Conservation (phyloP, 2,329 filamentous ascomycete genomes). For the Penicillium sp. region DNA sequence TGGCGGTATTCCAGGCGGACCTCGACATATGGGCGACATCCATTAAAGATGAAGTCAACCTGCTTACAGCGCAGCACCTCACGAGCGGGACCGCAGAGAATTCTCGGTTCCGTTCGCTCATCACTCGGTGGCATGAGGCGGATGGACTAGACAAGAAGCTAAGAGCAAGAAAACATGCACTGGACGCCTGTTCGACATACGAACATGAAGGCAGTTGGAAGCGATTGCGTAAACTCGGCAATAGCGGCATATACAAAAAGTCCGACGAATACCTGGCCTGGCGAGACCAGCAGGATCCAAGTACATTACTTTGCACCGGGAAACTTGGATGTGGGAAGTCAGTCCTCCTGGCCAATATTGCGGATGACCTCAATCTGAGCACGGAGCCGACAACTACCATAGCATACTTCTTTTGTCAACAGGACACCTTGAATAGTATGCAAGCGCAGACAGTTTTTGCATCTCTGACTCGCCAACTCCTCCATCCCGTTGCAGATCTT, state of each 20-base stretch:
- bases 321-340: slow-evolving; percentile 1
- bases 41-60: not conserved
- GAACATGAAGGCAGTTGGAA: not conserved
- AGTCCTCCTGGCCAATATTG: slow-evolving; percentile 2
- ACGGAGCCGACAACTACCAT: not conserved
- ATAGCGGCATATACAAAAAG: not conserved
- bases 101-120: not conserved
- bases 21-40: not conserved
- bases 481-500: not conserved
- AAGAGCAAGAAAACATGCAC: not conserved
- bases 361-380: not conserved
- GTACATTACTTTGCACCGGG: not conserved
- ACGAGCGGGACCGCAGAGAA: not conserved
- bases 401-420: slow-evolving; percentile 1
- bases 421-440: not conserved
- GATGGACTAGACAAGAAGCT: not conserved
- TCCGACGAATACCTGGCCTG: not conserved
- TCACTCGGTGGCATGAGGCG: not conserved
- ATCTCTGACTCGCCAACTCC: not conserved
- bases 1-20: not conserved
- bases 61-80: not conserved
- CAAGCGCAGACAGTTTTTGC: not conserved
- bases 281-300: not conserved
- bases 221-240: not conserved
- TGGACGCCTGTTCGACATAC: not conserved